phyloP scores from a whole-genome alignment of 768 basidiomycete genomes.

The Phylloporus arenicola region DNA sequence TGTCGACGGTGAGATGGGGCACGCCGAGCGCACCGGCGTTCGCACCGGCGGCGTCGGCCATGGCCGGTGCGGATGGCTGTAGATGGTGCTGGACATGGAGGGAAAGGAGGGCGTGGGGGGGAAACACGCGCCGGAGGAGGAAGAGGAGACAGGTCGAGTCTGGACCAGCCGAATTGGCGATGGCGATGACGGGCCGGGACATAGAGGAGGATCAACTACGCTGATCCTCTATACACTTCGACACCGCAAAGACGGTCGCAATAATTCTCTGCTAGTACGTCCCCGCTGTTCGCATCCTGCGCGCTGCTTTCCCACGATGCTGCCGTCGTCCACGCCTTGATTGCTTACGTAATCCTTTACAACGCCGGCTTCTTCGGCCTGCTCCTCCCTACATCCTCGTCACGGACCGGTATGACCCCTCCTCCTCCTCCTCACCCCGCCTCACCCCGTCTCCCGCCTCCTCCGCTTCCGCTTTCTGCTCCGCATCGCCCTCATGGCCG shows the following conservation, averaged over 20 bases:
- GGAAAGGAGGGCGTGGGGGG: constrained; percentile 41
- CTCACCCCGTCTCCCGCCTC: constrained; percentile 10
- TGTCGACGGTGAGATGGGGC: constrained; percentile 39
- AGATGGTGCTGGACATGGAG: constrained; percentile 68
- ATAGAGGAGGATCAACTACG: no score
- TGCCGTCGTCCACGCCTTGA: constrained; percentile 18
- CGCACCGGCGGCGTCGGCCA: constrained; percentile 46
- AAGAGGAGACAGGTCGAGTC: constrained; percentile 79
- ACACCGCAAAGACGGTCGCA: no score
- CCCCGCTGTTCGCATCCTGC: no score
- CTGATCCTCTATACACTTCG: no score
- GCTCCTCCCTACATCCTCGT: constrained; percentile 28
- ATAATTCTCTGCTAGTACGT: no score
- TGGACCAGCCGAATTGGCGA: constrained; percentile 78
- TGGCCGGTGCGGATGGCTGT: constrained; percentile 49
- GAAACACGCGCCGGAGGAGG: constrained; percentile 45
- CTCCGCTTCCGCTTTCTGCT: constrained; percentile 19
- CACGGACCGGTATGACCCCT: constrained; percentile 23
- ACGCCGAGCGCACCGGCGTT: constrained; percentile 42
- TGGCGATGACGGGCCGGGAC: constrained; percentile 29
- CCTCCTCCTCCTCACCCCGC: no score
- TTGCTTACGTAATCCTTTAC: constrained; percentile 31
- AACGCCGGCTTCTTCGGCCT: constrained; percentile 32
- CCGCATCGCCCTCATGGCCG: constrained; percentile 22
- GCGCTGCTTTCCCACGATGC: constrained; percentile 12